phyloP scores from a whole-genome alignment of 2,329 filamentous ascomycete species.

The Diplodia intermedia region DNA sequence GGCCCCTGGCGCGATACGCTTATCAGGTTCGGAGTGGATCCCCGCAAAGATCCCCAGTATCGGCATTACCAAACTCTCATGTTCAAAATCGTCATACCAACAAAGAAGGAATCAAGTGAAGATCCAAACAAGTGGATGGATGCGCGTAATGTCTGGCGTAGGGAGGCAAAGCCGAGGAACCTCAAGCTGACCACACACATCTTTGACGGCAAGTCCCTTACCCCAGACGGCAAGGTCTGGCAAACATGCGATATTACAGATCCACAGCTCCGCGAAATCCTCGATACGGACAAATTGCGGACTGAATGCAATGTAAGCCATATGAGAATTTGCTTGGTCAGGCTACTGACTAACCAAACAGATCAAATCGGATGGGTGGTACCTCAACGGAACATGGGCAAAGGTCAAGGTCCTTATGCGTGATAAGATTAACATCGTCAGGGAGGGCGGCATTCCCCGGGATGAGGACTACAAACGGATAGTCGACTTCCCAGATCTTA shows the following conservation, averaged over 20 bases:
- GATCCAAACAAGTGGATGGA: slow-evolving; percentile 36
- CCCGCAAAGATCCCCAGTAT: slow-evolving; percentile 75
- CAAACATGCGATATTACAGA: slow-evolving; percentile 93
- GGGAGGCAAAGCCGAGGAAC: slow-evolving; percentile 30
- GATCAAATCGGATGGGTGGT: slow-evolving; percentile 74
- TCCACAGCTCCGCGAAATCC: slow-evolving; percentile 70
- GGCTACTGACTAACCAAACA: slow-evolving; percentile 35
- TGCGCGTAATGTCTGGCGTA: slow-evolving; percentile 32
- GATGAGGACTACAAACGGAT: slow-evolving; percentile 49
- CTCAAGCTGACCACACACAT: slow-evolving; percentile 65
- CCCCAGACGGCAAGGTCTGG: slow-evolving; percentile 86
- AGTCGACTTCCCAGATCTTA: slow-evolving; percentile 46
- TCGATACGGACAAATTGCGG: slow-evolving; percentile 65
- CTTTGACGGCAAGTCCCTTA: slow-evolving; percentile 80
- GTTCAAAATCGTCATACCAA: slow-evolving; percentile 68
- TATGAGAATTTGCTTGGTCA: slow-evolving; percentile 51
- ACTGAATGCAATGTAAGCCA: slow-evolving; percentile 60
- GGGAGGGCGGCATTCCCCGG: slow-evolving; percentile 46
- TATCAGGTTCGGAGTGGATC: slow-evolving; percentile 85
- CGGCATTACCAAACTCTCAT: slow-evolving; percentile 87
- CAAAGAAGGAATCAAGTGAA: slow-evolving; percentile 27
- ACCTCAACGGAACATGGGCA: slow-evolving; percentile 77
- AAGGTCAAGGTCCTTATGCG: slow-evolving; percentile 90
- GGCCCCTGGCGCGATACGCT: slow-evolving; percentile 92
- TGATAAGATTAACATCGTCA: slow-evolving; percentile 73